Evolutionary conservation across 805 yeast species (phyloP).

Genomic region (Ogataea ramenticola): DNA sequence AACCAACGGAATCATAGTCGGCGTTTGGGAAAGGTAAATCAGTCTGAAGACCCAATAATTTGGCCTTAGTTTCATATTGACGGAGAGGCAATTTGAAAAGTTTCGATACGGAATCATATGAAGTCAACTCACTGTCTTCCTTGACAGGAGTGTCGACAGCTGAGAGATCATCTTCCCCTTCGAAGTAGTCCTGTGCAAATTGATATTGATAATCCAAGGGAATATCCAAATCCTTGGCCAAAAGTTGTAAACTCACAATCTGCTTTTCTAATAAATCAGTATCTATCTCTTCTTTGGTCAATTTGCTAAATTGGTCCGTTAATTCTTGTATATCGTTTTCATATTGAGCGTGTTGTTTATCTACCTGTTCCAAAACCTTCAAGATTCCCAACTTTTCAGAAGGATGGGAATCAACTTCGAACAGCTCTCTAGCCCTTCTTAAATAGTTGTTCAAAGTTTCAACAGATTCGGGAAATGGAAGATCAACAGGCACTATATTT

Average conservation of each 20-base stretch:
- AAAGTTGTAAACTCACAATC: conserved; percentile 52
- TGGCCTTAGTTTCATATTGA: conserved; percentile 31
- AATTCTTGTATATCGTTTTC: conserved; percentile 21
- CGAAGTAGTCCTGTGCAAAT: conserved; percentile 19
- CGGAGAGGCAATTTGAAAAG: conserved; percentile 13
- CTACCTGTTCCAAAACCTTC: conserved; percentile 30
- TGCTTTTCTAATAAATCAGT: conserved; percentile 46
- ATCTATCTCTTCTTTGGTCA: conserved; percentile 30
- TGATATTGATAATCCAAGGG: conserved; percentile 44
- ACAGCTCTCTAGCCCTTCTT: conserved; percentile 20
- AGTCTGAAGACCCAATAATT: conserved; percentile 30
- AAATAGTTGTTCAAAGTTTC: conserved; percentile 20
- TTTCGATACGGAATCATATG: neutral
- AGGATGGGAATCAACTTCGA: conserved; percentile 10
- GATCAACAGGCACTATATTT: conserved; percentile 10
- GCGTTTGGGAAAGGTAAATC: conserved; percentile 24
- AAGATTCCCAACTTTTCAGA: conserved; percentile 39
- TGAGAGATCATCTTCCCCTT: conserved; percentile 1
- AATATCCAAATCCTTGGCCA: conserved; percentile 59
- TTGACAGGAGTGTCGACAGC: neutral
- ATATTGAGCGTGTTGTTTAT: conserved; percentile 33
- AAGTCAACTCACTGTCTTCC: conserved; percentile 1
- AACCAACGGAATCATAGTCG: conserved; percentile 39
- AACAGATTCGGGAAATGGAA: conserved; percentile 19
- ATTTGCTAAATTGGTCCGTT: conserved; percentile 16